Conservation (phyloP, 441 rosid species). For the Mallotus japonicus region DNA sequence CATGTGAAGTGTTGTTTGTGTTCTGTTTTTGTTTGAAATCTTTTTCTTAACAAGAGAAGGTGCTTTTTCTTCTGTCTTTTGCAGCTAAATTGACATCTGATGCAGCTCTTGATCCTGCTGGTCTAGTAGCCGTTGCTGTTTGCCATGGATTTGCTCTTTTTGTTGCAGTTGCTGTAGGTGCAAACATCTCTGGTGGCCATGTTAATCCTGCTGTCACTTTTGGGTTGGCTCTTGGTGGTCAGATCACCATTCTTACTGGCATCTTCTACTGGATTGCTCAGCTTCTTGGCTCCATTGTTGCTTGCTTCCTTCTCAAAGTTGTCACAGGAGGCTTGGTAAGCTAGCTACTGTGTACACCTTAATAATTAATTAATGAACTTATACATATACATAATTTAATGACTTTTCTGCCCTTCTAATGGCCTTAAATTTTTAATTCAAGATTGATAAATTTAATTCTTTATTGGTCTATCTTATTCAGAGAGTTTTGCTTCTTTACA, state of each 20-base stretch:
- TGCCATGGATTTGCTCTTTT: slow-evolving; percentile 91
- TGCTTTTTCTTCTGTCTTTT: not conserved
- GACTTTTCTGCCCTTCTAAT: not conserved
- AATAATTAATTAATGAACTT: not conserved
- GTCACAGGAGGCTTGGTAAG: slow-evolving; percentile 84
- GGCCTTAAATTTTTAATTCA: no score
- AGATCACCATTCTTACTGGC: slow-evolving; percentile 82
- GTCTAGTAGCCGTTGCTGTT: slow-evolving; percentile 76
- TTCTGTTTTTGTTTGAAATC: no score
- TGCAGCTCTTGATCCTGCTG: slow-evolving; percentile 84
- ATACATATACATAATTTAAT: not conserved
- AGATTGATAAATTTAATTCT: no score
- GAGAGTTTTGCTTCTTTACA: no score
- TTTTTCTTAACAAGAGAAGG: not conserved
- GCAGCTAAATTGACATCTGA: slow-evolving; percentile 69
- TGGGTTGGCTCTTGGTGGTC: slow-evolving; percentile 90
- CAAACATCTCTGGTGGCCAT: slow-evolving; percentile 94
- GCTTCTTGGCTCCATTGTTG: slow-evolving; percentile 84
- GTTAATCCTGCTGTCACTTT: slow-evolving; percentile 95
- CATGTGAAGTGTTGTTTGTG: no score
- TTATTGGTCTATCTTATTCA: no score
- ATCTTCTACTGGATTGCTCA: slow-evolving; percentile 92
- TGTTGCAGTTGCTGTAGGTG: slow-evolving; percentile 77
- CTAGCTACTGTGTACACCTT: not conserved
- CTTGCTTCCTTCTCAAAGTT: slow-evolving; percentile 69